phyloP scores from a whole-genome alignment of 352 stramenopile genomes.

The Globisporangium solare region DNA sequence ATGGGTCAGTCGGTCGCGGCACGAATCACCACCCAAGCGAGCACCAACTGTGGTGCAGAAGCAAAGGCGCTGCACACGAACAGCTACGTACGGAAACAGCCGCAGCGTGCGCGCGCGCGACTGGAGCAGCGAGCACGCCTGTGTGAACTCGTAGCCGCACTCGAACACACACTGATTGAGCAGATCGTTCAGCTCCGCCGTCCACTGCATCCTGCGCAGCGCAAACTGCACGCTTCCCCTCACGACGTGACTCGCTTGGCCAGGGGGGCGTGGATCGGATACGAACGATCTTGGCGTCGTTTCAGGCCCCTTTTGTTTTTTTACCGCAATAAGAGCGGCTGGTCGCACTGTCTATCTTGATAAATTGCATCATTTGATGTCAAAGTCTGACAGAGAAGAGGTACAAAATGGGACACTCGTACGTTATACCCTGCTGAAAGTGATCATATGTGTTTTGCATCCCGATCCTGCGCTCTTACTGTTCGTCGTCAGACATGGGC shows the following conservation, averaged over 20 bases:
- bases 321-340: background rate
- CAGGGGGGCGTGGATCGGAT: too few species aligned
- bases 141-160: slow-evolving; percentile 63
- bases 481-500: slow-evolving; percentile 15
- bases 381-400: background rate
- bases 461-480: background rate
- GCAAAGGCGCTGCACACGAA: background rate
- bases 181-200: slow-evolving; percentile 46
- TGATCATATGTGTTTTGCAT: background rate
- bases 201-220: slow-evolving; percentile 50
- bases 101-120: slow-evolving; percentile 34
- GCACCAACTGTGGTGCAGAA: background rate
- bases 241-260: too few species aligned
- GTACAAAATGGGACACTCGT: background rate
- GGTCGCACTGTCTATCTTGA: background rate
- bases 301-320: too few species aligned
- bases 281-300: too few species aligned
- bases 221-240: too few species aligned
- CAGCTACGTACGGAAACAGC: slow-evolving; percentile 31
- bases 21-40: too few species aligned
- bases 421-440: background rate
- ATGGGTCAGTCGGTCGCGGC: too few species aligned
- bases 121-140: slow-evolving; percentile 31
- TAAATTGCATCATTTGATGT: background rate
- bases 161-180: slow-evolving; percentile 79